phyloP scores from a whole-genome alignment of 2,329 filamentous ascomycete species.

The Fusarium sp. region DNA sequence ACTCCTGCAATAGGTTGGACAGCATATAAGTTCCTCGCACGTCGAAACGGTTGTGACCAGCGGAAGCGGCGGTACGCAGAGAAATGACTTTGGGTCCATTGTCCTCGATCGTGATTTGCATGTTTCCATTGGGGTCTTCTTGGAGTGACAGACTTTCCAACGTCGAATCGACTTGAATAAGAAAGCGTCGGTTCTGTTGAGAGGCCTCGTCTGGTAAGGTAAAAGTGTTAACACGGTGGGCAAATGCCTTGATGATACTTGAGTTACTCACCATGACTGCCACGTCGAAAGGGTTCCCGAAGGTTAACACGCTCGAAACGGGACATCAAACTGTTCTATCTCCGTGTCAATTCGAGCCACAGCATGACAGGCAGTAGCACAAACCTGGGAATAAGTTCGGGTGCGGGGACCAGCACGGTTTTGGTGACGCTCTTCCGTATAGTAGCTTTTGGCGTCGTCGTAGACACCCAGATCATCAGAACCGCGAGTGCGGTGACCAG shows the following conservation, averaged over 20 bases:
- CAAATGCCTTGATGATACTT: not conserved
- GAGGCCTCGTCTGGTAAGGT: slow-evolving; percentile 74
- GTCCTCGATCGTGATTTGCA: slow-evolving; percentile 98
- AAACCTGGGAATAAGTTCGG: slow-evolving; percentile 67
- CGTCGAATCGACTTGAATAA: slow-evolving; percentile 87
- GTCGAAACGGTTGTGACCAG: slow-evolving; percentile 87
- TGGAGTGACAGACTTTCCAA: slow-evolving; percentile 81
- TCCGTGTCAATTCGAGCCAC: slow-evolving; percentile 44
- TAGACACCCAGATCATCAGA: slow-evolving; percentile 63
- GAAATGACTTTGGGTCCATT: slow-evolving; percentile 90
- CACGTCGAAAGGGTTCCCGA: slow-evolving; percentile 66
- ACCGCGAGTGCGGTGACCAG: slow-evolving; percentile 48
- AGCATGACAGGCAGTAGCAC: slow-evolving; percentile 8
- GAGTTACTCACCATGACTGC: slow-evolving; percentile 64
- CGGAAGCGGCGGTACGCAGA: slow-evolving; percentile 85
- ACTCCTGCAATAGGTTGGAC: slow-evolving; percentile 93
- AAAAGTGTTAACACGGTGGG: slow-evolving; percentile 9
- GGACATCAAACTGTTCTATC: slow-evolving; percentile 63
- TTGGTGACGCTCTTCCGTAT: slow-evolving; percentile 66
- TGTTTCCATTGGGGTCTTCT: slow-evolving; percentile 93
- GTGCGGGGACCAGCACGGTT: slow-evolving; percentile 62
- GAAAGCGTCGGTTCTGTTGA: slow-evolving; percentile 77
- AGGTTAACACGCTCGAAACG: slow-evolving; percentile 64
- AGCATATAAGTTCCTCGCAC: slow-evolving; percentile 97
- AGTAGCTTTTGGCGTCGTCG: slow-evolving; percentile 70